Evolutionary conservation across 306 rosid genomes (phyloP).

Genomic region (Rosa rugosa): DNA sequence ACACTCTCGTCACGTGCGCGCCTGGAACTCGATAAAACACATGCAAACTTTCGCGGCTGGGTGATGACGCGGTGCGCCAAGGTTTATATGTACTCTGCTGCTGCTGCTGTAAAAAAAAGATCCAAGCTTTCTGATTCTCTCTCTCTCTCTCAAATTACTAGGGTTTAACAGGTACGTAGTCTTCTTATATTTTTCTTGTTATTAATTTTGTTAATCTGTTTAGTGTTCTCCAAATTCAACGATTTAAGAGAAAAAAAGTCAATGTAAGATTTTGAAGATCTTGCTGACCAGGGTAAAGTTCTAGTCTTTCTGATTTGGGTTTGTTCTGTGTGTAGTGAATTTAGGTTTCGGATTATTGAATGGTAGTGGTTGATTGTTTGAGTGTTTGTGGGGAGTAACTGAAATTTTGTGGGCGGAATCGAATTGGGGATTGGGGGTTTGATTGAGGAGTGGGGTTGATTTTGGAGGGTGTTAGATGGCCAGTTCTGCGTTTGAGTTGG

Average conservation of each 20-base stretch:
- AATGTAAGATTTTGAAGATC: too few species aligned
- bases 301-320: too few species aligned
- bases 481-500: constrained; percentile 48
- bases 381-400: background rate
- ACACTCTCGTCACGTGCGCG: background rate
- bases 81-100: background rate
- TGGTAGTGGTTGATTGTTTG: background rate
- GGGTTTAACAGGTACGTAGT: background rate
- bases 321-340: too few species aligned
- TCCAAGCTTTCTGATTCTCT: background rate
- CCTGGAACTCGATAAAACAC: background rate
- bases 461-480: constrained; percentile 50
- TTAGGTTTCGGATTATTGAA: too few species aligned
- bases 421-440: constrained; percentile 13
- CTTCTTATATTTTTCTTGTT: too few species aligned
- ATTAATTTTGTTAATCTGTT: too few species aligned
- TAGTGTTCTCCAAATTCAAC: too few species aligned
- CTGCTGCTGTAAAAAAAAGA: constrained; percentile 14
- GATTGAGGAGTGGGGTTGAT: too few species aligned
- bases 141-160: background rate
- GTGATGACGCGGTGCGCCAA: background rate
- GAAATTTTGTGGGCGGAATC: background rate
- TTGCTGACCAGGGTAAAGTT: too few species aligned
- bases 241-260: too few species aligned
- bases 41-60: constrained; percentile 7